Evolutionary conservation across 352 stramenopile species (phyloP), one percentile per base, ranked within the genome.

Genomic region (Blastocystis sp.): DNA sequence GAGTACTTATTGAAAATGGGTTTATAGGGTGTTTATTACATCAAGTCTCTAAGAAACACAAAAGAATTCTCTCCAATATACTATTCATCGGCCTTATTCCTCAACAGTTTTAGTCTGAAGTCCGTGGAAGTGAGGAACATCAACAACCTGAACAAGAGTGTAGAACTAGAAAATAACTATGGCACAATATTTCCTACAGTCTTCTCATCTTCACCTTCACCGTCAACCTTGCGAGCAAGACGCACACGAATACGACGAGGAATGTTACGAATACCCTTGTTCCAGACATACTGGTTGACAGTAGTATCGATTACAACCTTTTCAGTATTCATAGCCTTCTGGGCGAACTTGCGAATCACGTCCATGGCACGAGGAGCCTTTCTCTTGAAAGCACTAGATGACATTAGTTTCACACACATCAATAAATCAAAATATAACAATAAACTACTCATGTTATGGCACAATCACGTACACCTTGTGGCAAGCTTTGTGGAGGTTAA

Each of bases 201-300:
- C 93, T 99, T 96, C 89, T 98, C 96, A 90, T 96, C 96, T 82
- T 99, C 96, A 92, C 99, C 97, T 90, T 99, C 96, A 91, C 98
- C 96, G 93, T 99, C 99, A 91, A 96, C 94, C 95, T 98, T 98
- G 93, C 97, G 95, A 87, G 93, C 96, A 57, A 99, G 94, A 92
- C 96, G 94, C 60, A 99, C 96, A 90, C 97, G 95, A 80, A 99
- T 96, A 92, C 97, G 94, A 91, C 94, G 96, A 54, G 97, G 97
- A 89, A 98, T 94, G 92, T 98, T 98, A 91, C 96, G 96, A 90
- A 99, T 96, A 93, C 97, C 97, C 91, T 97, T 94, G 66, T 92
- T 94, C 96, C 96, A 98, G 90, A 98, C 94, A 92, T 96, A 97
- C 93, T 98, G 98, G 95, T 98, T 98, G 42, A 98, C 92, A 87